Percentiles rank a stretch among this genome's conserved stretches.
These are phyloP conservation scores for Coemansia sp. DNA, from an alignment of 192 early-diverging fungal genomes.

Conservation along the genomic window DNA sequence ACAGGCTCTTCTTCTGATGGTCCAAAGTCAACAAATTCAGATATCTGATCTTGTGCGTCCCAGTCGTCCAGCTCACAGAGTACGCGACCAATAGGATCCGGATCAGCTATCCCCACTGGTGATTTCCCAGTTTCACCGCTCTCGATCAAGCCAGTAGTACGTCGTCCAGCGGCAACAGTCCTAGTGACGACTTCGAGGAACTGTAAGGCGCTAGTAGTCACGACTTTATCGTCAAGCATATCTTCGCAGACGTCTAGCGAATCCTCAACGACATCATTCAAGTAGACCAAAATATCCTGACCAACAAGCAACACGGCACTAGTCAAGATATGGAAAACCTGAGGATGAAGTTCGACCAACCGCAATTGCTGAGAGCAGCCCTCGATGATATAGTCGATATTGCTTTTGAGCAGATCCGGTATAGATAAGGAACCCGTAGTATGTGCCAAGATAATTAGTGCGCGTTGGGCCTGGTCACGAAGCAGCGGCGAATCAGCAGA, in stretches of 20 bases:
- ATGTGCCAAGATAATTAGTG: conserved; percentile 21
- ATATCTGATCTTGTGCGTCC: conserved; percentile 18
- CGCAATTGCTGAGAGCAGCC: conserved; percentile 43
- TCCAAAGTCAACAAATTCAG: conserved; percentile 10
- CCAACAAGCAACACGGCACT: conserved; percentile 35
- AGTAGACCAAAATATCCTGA: conserved; percentile 31
- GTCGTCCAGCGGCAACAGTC: conserved; percentile 3
- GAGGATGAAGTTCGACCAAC: conserved; percentile 30
- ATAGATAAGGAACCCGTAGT: conserved; percentile 9
- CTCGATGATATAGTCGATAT: conserved; percentile 53
- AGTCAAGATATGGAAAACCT: conserved; percentile 31
- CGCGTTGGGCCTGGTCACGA: conserved; percentile 20
- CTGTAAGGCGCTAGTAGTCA: conserved; percentile 18
- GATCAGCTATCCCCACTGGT: conserved; percentile 5
- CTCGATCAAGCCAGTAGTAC: neutral
- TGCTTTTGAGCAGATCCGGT: conserved; percentile 30
- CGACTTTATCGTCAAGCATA: conserved; percentile 7
- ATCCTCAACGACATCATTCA: conserved; percentile 52
- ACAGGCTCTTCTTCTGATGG: neutral
- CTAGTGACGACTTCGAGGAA: conserved; percentile 41
- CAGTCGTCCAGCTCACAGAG: conserved; percentile 32
- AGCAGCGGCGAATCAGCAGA: conserved; percentile 14
- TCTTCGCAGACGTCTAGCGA: conserved; percentile 49
- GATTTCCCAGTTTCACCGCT: neutral
- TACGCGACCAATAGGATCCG: conserved; percentile 27